A percentile compares a stretch with the other conserved stretches of the same genome.
These are phyloP conservation scores for Ophiostoma triangulosporum DNA, from an alignment of 2,329 filamentous ascomycete species.

Conservation along the genomic window DNA sequence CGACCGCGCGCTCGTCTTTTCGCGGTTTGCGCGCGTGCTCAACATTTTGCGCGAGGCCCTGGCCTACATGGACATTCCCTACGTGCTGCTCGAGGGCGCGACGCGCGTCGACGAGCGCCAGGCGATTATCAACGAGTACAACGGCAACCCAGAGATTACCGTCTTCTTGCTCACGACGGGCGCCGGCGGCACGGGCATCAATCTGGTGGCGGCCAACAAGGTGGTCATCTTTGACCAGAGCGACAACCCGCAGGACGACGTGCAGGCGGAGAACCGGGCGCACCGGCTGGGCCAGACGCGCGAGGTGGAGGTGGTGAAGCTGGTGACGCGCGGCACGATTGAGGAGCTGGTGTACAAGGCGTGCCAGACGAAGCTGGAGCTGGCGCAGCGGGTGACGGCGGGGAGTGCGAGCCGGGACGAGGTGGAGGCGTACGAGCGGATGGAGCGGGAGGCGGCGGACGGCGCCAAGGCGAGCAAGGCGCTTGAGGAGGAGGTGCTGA, in stretches of 20 bases:
- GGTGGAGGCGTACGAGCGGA: conserved; percentile 17
- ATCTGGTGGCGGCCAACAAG: conserved; percentile 89
- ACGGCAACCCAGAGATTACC: conserved; percentile 59
- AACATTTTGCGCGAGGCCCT: conserved; percentile 81
- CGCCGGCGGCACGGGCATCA: conserved; percentile 93
- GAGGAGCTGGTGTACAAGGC: conserved; percentile 89
- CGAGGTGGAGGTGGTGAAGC: conserved; percentile 77
- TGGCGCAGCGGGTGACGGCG: conserved; percentile 50
- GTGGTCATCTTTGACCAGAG: conserved; percentile 93
- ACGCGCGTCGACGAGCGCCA: conserved; percentile 77
- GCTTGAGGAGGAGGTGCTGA: conserved; percentile 30
- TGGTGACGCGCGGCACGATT: conserved; percentile 70
- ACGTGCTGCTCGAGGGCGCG: conserved; percentile 74
- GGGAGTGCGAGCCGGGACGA: conserved; percentile 17
- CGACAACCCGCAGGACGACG: conserved; percentile 97
- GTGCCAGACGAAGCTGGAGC: conserved; percentile 81
- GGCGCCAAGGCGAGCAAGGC: conserved; percentile 20
- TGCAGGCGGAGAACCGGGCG: conserved; percentile 95
- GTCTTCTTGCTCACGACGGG: conserved; percentile 90
- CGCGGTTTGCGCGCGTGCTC: conserved; percentile 82
- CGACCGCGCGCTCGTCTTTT: conserved; percentile 82
- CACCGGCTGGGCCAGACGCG: conserved; percentile 86
- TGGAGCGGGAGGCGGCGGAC: conserved; percentile 17
- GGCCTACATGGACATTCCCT: conserved; percentile 55
- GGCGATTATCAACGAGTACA: conserved; percentile 77